These are phyloP conservation scores for Groenewaldozyma tartarivorans DNA, from an alignment of 805 yeast genomes.

Conservation along the genomic window DNA sequence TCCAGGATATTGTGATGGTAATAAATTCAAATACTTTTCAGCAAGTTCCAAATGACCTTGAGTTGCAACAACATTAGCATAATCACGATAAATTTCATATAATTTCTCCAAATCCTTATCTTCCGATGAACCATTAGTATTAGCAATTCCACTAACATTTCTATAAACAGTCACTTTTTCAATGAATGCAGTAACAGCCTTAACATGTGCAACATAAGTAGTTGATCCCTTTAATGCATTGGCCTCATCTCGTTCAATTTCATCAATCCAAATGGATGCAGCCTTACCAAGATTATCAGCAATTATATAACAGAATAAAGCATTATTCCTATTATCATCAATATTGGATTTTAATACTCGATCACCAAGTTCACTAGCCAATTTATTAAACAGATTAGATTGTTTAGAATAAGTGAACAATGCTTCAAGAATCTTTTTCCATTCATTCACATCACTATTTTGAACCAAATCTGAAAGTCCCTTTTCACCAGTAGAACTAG, in stretches of 20 bases:
- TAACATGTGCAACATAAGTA: conserved; percentile 75
- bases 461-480: conserved; percentile 59
- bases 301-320: conserved; percentile 67
- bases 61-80: conserved; percentile 67
- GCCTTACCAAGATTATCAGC: conserved; percentile 76
- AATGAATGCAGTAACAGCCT: conserved; percentile 69
- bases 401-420: conserved; percentile 45
- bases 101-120: conserved; percentile 37
- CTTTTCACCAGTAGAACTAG: conserved; percentile 41
- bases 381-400: conserved; percentile 37
- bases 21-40: conserved; percentile 49
- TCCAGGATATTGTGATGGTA: conserved; percentile 68
- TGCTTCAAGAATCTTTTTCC: conserved; percentile 75
- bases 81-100: conserved; percentile 65
- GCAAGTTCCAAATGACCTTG: conserved; percentile 83
- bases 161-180: conserved; percentile 76
- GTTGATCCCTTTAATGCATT: conserved; percentile 30
- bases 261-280: conserved; percentile 75
- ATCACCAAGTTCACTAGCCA: conserved; percentile 66
- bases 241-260: conserved; percentile 41
- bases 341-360: conserved; percentile 39
- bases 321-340: conserved; percentile 45
- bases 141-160: conserved; percentile 30
- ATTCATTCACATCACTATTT: conserved; percentile 65
- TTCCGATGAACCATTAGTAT: conserved; percentile 12